Evolutionary conservation across 2,329 filamentous ascomycete genomes (phyloP), one percentile per base, ranked within the genome.

Genomic region (Lecanosticta acicola): DNA sequence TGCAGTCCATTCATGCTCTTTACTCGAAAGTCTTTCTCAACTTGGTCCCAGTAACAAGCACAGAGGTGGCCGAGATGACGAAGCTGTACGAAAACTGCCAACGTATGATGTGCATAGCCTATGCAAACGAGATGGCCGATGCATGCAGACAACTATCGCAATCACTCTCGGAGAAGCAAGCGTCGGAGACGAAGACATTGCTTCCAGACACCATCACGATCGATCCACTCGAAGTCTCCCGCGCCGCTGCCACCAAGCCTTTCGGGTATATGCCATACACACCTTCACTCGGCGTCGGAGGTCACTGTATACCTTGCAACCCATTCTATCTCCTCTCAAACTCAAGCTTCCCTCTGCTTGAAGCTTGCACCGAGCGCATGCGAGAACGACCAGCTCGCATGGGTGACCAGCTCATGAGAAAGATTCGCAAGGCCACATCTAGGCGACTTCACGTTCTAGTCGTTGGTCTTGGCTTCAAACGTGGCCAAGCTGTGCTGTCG

Each of bases 231-330:
- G 53, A 56, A 41, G 48, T 56, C 17, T 45, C 46, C 10, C 37
- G 39, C 16, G 50, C 48, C 10, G 48, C 53, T 16, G 29, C 43
- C n/a, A 53, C 53, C 20, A 53, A 55, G 19, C 48, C 50, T 3
- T 79, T 77, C 48, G 76, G 76, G 19, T 78, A 75, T 51, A 67
- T 71, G 49, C 68, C 75, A 0, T 73, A 71, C 56, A 59, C 59
- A 0, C 74, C 76, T 0, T 66, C 71, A 1, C 59, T 75, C 1
- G 76, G 75, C 8, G 75, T 79, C 3, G 76, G 76, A 1, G 75
- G 76, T 0, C 75, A 78, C 57, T 79, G 76, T 50, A 78, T 79
- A 46, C 76, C 76, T 0, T 68, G 78, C 49, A 79, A 79, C 47
- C 76, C 75, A 0, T 71, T 71, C 62, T 78, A 78, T 51, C 63